Conservation (phyloP, 352 stramenopile species). For the Globisporangium ultimum region DNA sequence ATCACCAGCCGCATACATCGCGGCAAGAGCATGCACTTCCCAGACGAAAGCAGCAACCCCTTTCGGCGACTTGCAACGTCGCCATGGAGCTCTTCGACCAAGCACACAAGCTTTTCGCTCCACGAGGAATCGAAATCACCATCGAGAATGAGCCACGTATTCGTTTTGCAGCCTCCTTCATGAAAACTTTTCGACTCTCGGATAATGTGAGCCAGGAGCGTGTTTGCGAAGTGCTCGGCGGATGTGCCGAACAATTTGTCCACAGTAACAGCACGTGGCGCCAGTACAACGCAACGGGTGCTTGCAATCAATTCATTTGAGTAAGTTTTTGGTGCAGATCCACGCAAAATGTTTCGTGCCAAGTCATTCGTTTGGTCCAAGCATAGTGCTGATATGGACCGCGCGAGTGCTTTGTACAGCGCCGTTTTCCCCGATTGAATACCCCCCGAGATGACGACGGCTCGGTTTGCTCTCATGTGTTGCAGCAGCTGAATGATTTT, state of each 20-base stretch:
- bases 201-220: slow-evolving; percentile 36
- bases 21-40: slow-evolving; percentile 37
- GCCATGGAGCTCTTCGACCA: slow-evolving; percentile 20
- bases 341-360: neutral
- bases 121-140: slow-evolving; percentile 44
- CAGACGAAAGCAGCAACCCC: slow-evolving; percentile 32
- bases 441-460: slow-evolving; percentile 38
- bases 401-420: slow-evolving; percentile 37
- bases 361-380: neutral
- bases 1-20: slow-evolving; percentile 40
- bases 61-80: slow-evolving; percentile 10
- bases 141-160: slow-evolving; percentile 71
- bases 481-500: slow-evolving; percentile 53
- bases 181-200: slow-evolving; percentile 39
- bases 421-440: slow-evolving; percentile 52
- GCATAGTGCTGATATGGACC: slow-evolving; percentile 20
- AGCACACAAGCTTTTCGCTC: slow-evolving; percentile 46
- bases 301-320: slow-evolving; percentile 1
- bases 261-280: slow-evolving; percentile 32
- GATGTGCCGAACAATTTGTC: slow-evolving; percentile 27
- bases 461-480: slow-evolving; percentile 19
- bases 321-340: neutral
- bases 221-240: slow-evolving; percentile 18
- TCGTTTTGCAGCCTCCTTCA: slow-evolving; percentile 11
- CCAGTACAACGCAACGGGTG: slow-evolving; percentile 33